These are phyloP conservation scores for Cordia subcordata DNA, from an alignment of 257 asterid genomes.

Conservation along the genomic window DNA sequence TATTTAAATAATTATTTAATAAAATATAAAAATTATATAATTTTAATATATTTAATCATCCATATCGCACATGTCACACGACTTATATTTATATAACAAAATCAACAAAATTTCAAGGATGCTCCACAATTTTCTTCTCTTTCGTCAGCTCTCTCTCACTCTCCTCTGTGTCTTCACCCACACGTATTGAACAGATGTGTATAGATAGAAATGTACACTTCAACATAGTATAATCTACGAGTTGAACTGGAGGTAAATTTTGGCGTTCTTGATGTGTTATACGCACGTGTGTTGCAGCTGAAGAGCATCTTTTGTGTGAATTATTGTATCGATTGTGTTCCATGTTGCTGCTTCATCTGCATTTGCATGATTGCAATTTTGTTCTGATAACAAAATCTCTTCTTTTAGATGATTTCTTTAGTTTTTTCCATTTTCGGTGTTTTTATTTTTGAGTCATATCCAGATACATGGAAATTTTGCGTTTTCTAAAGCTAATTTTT, in stretches of 20 bases:
- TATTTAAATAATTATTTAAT: no score
- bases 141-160: constrained; percentile 9
- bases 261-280: background rate
- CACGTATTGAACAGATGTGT: background rate
- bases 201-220: background rate
- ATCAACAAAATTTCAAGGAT: background rate
- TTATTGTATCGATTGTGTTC: background rate
- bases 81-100: no score
- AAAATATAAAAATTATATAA: no score
- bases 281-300: background rate
- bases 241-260: background rate
- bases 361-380: background rate
- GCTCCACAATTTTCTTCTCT: background rate
- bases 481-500: no score
- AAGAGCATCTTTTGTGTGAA: background rate
- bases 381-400: no score
- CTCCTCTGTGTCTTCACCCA: background rate
- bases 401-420: background rate
- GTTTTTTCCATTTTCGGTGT: no score
- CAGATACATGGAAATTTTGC: background rate
- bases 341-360: background rate
- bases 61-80: no score
- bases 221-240: background rate
- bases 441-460: background rate
- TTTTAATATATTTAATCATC: no score